Percentiles rank a stretch among this genome's conserved stretches.
Conservation (phyloP, 768 basidiomycete genomes). For the Boletus subparvulus region DNA sequence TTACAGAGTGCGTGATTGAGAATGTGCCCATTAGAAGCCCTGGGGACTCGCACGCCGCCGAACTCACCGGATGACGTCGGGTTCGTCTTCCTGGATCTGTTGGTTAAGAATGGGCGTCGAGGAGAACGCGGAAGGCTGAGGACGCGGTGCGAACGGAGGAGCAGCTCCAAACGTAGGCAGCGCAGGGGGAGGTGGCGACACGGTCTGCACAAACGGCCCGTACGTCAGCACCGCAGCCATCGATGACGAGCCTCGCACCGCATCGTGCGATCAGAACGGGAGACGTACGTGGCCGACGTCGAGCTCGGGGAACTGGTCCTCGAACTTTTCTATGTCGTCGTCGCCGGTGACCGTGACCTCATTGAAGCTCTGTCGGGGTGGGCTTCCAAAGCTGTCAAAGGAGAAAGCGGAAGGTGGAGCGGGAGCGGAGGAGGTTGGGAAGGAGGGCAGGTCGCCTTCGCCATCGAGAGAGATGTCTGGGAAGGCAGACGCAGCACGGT, state of each 20-base stretch:
- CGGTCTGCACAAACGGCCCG: slow-evolving; percentile 24
- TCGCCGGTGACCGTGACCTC: slow-evolving; percentile 81
- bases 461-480: slow-evolving; percentile 83
- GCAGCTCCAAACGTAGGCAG: slow-evolving; percentile 47
- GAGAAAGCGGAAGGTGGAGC: slow-evolving; percentile 51
- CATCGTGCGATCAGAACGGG: background rate
- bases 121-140: slow-evolving; percentile 67
- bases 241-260: slow-evolving; percentile 14
- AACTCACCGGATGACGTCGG: slow-evolving; percentile 78
- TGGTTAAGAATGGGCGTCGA: slow-evolving; percentile 75
- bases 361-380: slow-evolving; percentile 40
- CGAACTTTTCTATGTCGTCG: slow-evolving; percentile 83
- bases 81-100: slow-evolving; percentile 72
- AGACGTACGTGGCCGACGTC: slow-evolving; percentile 47
- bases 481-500: slow-evolving; percentile 77
- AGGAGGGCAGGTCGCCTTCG: slow-evolving; percentile 51
- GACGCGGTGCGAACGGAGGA: slow-evolving; percentile 71
- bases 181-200: slow-evolving; percentile 30
- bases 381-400: slow-evolving; percentile 63
- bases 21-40: no score
- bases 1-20: background rate
- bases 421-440: slow-evolving; percentile 26
- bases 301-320: slow-evolving; percentile 83
- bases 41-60: no score
- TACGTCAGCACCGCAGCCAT: background rate